These are phyloP conservation scores for Boletus vinaceobasis DNA, from an alignment of 768 basidiomycete genomes.

Conservation along the genomic window DNA sequence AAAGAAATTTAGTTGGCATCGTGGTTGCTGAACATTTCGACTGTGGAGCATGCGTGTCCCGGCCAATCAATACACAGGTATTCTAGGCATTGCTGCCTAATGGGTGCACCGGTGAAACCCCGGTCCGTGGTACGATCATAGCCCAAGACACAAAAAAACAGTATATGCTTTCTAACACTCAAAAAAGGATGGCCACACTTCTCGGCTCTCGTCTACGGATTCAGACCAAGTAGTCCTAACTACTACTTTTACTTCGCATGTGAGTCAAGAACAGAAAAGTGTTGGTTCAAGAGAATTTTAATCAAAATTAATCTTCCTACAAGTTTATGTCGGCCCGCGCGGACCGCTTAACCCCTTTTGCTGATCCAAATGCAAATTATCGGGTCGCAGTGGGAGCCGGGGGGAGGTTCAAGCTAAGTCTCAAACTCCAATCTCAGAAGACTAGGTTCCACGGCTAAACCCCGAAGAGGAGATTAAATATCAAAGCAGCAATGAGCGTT, in stretches of 20 bases:
- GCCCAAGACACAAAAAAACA: background rate
- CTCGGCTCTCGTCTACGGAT: background rate
- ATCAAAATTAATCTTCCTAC: too few relatives aligned
- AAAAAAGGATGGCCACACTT: background rate
- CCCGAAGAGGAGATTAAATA: background rate
- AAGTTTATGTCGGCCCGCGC: background rate
- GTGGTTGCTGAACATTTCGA: slow-evolving; percentile 2
- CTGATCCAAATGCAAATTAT: background rate
- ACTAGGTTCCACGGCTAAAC: background rate
- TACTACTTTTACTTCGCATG: too few relatives aligned
- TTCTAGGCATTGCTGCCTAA: background rate
- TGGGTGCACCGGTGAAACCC: background rate
- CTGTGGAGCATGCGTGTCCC: background rate
- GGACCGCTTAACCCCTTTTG: background rate
- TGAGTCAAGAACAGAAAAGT: too few relatives aligned
- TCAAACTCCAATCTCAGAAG: background rate
- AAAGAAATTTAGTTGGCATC: background rate
- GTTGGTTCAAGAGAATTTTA: background rate
- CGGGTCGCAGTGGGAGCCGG: background rate
- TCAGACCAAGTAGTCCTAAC: background rate
- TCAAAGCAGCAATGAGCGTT: background rate
- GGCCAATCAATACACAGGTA: background rate
- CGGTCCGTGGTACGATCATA: background rate
- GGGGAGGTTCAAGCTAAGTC: background rate
- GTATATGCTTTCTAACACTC: background rate